phyloP scores from a whole-genome alignment of 129 eudicot genomes.

The Lactuca saligna region DNA sequence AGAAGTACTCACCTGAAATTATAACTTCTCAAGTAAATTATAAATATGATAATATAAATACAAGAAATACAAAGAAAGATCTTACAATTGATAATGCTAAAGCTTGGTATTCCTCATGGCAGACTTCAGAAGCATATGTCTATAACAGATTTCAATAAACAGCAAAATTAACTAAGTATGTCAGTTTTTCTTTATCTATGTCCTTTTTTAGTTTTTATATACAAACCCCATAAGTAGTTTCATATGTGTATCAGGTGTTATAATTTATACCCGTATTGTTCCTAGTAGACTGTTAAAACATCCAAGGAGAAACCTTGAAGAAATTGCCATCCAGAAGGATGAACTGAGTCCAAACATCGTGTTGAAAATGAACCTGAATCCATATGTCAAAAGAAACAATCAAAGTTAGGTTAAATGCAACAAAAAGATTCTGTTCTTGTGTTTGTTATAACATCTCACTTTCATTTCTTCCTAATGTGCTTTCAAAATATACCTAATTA shows the following conservation, averaged over 20 bases:
- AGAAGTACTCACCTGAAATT: slow-evolving; percentile 34
- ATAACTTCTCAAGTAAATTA: background rate
- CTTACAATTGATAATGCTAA: slow-evolving; percentile 36
- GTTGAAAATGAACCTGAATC: slow-evolving; percentile 31
- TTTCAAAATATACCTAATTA: too few relatives aligned
- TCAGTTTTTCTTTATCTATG: too few relatives aligned
- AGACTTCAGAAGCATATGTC: slow-evolving; percentile 41
- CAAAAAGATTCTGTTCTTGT: too few relatives aligned
- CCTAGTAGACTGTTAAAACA: slow-evolving; percentile 31
- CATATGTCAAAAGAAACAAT: background rate
- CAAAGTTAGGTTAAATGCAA: background rate
- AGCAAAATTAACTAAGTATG: background rate
- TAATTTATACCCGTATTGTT: slow-evolving; percentile 32
- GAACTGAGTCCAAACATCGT: slow-evolving; percentile 35
- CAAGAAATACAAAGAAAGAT: background rate
- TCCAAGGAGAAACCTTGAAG: slow-evolving; percentile 26
- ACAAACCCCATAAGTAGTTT: background rate
- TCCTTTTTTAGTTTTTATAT: too few relatives aligned
- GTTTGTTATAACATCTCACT: too few relatives aligned
- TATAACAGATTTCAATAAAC: slow-evolving; percentile 15
- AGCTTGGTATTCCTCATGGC: slow-evolving; percentile 38
- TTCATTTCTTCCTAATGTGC: too few relatives aligned
- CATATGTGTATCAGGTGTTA: too few relatives aligned
- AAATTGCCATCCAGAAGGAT: slow-evolving; percentile 27
- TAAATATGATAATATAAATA: background rate